Percentiles rank a stretch among this genome's conserved stretches.
These are phyloP conservation scores for Cystobasidium sp. DNA, from an alignment of 1,284 basidiomycete genomes.

Conservation along the genomic window DNA sequence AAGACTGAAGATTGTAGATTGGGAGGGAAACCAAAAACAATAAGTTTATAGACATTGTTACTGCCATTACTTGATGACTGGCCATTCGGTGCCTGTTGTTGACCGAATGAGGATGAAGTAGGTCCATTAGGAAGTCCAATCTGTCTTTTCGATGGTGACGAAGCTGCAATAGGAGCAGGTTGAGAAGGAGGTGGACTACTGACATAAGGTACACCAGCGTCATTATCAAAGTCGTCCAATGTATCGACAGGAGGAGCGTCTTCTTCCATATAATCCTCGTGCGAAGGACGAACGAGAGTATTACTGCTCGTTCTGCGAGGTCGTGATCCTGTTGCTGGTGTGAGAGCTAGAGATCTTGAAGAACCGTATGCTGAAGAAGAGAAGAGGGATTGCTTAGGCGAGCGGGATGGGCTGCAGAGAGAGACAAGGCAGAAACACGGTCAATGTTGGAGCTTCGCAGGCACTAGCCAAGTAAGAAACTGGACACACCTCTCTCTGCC, in stretches of 20 bases:
- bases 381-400: constrained; percentile 48
- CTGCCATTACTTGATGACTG: neutral
- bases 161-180: constrained; percentile 1
- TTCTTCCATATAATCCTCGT: constrained; percentile 49
- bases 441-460: neutral
- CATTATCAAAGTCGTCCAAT: constrained; percentile 49
- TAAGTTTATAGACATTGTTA: constrained; percentile 45
- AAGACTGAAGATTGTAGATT: constrained; percentile 48
- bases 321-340: constrained; percentile 18
- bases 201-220: constrained; percentile 37
- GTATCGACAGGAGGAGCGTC: constrained; percentile 52
- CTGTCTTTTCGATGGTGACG: neutral
- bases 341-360: constrained; percentile 33
- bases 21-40: constrained; percentile 54
- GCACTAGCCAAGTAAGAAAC: neutral
- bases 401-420: constrained; percentile 46
- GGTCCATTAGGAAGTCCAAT: constrained; percentile 10
- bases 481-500: constrained; percentile 27
- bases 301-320: constrained; percentile 15
- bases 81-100: neutral
- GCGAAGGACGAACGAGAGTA: constrained; percentile 13
- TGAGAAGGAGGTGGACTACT: constrained; percentile 20
- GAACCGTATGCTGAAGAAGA: constrained; percentile 39
- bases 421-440: neutral
- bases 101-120: neutral